Conservation (phyloP, 2,329 filamentous ascomycete genomes). For the Penicillium paneum region DNA sequence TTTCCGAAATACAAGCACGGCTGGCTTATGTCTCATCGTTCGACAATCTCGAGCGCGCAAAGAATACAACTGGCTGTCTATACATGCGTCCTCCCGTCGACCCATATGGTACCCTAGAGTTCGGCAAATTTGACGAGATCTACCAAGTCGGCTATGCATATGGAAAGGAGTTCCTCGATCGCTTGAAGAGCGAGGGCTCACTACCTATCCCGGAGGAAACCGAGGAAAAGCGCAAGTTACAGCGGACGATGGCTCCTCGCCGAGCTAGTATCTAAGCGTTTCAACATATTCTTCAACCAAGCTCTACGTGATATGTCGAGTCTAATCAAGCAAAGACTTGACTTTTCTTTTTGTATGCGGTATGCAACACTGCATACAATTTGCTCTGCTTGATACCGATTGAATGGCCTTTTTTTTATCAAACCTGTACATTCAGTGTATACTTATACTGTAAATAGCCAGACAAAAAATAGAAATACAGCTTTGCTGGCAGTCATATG, state of each 20-base stretch:
- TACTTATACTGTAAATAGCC: not conserved
- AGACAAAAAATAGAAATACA: not conserved
- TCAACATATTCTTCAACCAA: not conserved
- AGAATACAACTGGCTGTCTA: constrained; percentile 82
- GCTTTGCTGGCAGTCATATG: not conserved
- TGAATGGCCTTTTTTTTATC: not conserved
- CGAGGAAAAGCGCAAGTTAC: constrained; percentile 71
- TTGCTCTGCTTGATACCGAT: not conserved
- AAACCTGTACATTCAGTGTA: not conserved
- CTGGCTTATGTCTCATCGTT: constrained; percentile 93
- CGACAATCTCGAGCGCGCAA: constrained; percentile 89
- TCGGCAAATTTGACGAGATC: constrained; percentile 97
- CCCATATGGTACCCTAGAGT: constrained; percentile 88
- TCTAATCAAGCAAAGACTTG: not conserved
- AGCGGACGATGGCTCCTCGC: constrained; percentile 74
- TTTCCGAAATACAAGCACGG: constrained; percentile 92
- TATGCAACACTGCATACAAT: not conserved
- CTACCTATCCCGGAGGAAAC: constrained; percentile 69
- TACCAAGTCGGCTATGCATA: constrained; percentile 84
- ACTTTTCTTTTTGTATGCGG: not conserved
- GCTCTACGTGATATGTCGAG: not conserved
- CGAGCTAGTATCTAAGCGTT: constrained; percentile 63
- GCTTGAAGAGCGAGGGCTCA: constrained; percentile 73
- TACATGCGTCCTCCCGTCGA: constrained; percentile 98
- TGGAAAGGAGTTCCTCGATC: constrained; percentile 74